Base-by-base conservation (phyloP, 2,329 filamentous ascomycete species). In the Fusarium mexicanum region DNA sequence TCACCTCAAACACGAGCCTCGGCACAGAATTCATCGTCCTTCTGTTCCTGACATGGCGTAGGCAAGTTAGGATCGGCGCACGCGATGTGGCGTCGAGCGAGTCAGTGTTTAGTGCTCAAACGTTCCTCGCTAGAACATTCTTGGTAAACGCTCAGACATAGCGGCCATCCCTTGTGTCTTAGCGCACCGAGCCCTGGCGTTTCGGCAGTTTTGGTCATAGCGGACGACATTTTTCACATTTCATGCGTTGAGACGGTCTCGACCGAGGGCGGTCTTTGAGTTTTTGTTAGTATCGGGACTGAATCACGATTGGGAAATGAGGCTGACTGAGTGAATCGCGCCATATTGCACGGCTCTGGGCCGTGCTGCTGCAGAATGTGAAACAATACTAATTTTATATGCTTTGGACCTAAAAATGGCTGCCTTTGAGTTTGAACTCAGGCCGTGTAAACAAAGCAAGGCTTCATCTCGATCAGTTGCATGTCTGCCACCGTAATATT, bases 41-140 rank as follows among this genome's bases (percentile, higher is more conserved):
- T 62, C 46, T 29, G 26, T 55, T 46, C 47, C 47, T 54, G 31
- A 54, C 61, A 22, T 38, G 8, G 9, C 31, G 14, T 14, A 5
- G 16, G 12, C 22, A 53, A 66, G 48, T 53, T 47, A 4, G 14
- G 46, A 71, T 66, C 60, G 37, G 47, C 60, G 26, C 26, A 31
- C 33, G 18, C 37, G 22, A 57, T 57, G 47, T 43, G 33, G 61
- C 38, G 50, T 33, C 20, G n/a, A 29, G 41, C 60, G 67, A 70
- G 67, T 70, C 67, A 70, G 41, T 44, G 33, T 43, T 64, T 71
- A 9, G 60, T 11, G 18, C 14, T 9, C 35, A 48, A 61, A 55
- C 53, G 53, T 61, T 35, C 17, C 46, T 44, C 54, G 10, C 46
- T 48, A 59, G 24, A 47, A 59, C 66, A 24, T 26, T 59, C 44